phyloP scores from a whole-genome alignment of 345 rosid genomes.

The Adansonia digitata region DNA sequence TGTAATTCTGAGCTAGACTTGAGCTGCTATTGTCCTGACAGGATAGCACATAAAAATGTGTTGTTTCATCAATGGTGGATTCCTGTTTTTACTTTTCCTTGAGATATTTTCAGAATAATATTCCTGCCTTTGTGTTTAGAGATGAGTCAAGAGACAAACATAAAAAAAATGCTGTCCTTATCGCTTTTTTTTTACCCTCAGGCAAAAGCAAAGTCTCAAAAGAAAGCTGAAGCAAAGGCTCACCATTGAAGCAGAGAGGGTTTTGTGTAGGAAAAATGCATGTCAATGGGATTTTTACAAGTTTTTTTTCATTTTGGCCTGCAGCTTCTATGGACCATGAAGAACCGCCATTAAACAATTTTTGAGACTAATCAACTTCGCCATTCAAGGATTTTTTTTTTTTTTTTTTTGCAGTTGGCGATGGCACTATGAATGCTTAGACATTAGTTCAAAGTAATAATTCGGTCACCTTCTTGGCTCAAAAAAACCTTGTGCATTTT shows the following conservation, averaged over 20 bases:
- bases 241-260: constrained; percentile 31
- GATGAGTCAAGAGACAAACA: not conserved
- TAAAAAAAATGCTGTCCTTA: not conserved
- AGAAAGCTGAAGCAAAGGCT: constrained; percentile 59
- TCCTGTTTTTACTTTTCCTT: not conserved
- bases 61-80: not conserved
- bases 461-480: not conserved
- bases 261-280: constrained; percentile 30
- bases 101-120: not conserved
- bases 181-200: constrained; percentile 11
- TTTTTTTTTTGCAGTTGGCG: not conserved
- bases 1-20: not conserved
- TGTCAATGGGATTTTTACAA: constrained; percentile 3
- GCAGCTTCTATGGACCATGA: constrained; percentile 17
- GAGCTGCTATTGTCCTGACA: too few relatives aligned
- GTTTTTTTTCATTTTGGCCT: constrained; percentile 15
- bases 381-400: not conserved
- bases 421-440: not conserved
- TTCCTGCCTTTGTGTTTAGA: not conserved
- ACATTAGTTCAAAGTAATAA: constrained; percentile 17
- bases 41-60: not conserved
- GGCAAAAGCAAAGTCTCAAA: constrained; percentile 53
- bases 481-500: not conserved
- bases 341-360: not conserved
- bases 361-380: not conserved